Conservation (phyloP, 2,329 filamentous ascomycete species). For the Trichophyton mentagrophytes region DNA sequence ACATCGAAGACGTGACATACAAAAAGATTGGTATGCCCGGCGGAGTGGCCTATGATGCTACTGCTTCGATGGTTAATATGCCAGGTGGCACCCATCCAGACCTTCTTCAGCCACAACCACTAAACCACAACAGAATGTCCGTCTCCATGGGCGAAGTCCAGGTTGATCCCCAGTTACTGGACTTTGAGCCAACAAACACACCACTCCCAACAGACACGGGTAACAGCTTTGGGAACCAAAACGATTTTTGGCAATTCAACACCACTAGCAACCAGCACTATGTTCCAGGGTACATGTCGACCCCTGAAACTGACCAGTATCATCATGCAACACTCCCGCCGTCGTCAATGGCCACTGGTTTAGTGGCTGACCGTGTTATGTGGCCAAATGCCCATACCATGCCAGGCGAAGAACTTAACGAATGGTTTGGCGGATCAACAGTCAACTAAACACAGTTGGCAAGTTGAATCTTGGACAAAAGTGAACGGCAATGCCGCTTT, state of each 20-base stretch:
- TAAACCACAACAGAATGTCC: constrained; percentile 17
- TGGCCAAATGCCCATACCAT: constrained; percentile 25
- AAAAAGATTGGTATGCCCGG: constrained; percentile 24
- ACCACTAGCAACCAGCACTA: constrained; percentile 14
- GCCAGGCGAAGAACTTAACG: constrained; percentile 34
- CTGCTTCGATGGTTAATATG: constrained; percentile 30
- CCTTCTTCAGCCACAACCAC: constrained; percentile 24
- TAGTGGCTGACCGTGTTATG: constrained; percentile 22
- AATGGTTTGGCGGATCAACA: constrained; percentile 27
- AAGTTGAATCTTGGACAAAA: not conserved
- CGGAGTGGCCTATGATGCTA: constrained; percentile 19
- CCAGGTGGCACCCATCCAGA: constrained; percentile 33
- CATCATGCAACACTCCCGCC: constrained; percentile 3
- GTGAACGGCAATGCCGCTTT: not conserved
- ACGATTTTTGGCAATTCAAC: constrained; percentile 17
- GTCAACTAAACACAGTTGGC: not conserved
- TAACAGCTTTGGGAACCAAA: constrained; percentile 13
- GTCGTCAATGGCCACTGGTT: not conserved
- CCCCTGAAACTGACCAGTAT: constrained; percentile 12
- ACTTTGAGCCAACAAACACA: constrained; percentile 17
- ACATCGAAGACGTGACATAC: constrained; percentile 34
- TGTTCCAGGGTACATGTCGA: constrained; percentile 7
- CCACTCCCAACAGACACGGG: constrained; percentile 11
- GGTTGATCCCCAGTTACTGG: constrained; percentile 33
- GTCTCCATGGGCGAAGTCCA: constrained; percentile 21